A percentile compares a stretch with the other conserved stretches of the same genome.
Evolutionary conservation across 2,329 filamentous ascomycete species (phyloP).

Genomic region (Septoria petroselini): DNA sequence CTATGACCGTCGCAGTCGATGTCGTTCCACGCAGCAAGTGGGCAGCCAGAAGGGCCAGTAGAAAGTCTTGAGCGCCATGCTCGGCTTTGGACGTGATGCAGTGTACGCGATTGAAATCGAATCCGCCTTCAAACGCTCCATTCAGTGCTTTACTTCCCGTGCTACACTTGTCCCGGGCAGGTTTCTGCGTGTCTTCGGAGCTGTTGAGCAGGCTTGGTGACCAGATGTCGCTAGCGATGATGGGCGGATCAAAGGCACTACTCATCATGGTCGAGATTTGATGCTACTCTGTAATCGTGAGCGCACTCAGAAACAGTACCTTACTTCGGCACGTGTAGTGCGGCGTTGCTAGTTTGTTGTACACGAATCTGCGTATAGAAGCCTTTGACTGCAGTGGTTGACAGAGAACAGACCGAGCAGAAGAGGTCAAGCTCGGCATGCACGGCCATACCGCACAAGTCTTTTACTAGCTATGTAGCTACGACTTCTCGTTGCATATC

Average conservation of each 20-base stretch:
- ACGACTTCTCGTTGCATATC: no score
- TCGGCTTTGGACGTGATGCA: constrained; percentile 39
- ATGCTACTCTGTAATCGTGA: background rate
- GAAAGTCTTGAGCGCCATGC: constrained; percentile 30
- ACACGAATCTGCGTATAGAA: no score
- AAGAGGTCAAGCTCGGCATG: no score
- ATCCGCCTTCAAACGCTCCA: constrained; percentile 39
- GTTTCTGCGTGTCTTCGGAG: background rate
- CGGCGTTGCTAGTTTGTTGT: no score
- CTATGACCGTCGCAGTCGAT: constrained; percentile 44
- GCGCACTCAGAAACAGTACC: no score
- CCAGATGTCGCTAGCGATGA: constrained; percentile 3
- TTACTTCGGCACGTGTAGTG: no score
- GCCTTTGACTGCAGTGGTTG: no score
- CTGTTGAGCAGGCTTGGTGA: no score
- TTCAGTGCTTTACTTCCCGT: constrained; percentile 35
- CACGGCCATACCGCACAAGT: no score
- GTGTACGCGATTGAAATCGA: constrained; percentile 39
- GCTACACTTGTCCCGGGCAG: background rate
- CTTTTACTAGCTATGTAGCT: no score
- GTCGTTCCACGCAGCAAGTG: constrained; percentile 38
- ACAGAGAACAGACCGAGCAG: no score
- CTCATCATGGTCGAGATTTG: background rate
- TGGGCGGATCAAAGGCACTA: background rate
- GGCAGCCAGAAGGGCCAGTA: constrained; percentile 39